phyloP scores from a whole-genome alignment of 2,329 filamentous ascomycete species.

The Stachybotrys chartarum region DNA sequence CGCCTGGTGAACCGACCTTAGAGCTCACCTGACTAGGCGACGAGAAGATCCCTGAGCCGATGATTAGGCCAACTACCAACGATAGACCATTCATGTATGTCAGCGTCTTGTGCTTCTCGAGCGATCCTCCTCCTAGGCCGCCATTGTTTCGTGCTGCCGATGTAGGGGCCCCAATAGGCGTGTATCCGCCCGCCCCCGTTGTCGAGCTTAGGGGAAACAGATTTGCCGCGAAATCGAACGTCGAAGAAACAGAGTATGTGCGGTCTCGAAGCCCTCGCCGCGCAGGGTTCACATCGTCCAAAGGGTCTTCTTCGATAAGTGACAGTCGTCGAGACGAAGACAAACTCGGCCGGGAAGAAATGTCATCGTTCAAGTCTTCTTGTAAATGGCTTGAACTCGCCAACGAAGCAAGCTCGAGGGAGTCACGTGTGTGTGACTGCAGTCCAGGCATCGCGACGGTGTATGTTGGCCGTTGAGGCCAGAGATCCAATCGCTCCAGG shows the following conservation, averaged over 20 bases:
- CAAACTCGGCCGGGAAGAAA: conserved; percentile 75
- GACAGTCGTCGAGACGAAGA: conserved; percentile 90
- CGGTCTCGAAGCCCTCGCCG: conserved; percentile 39
- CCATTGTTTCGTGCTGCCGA: conserved; percentile 38
- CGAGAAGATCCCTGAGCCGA: conserved; percentile 94
- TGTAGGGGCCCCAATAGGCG: conserved; percentile 73
- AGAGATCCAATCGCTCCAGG: not conserved
- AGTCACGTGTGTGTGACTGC: conserved; percentile 64
- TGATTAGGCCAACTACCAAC: conserved; percentile 85
- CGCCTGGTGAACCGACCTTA: conserved; percentile 86
- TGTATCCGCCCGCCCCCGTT: conserved; percentile 64
- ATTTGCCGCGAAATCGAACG: conserved; percentile 91
- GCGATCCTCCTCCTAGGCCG: conserved; percentile 62
- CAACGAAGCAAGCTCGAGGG: conserved; percentile 90
- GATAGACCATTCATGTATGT: conserved; percentile 92
- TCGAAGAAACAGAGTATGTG: conserved; percentile 84
- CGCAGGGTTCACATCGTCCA: conserved; percentile 50
- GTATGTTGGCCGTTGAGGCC: not conserved
- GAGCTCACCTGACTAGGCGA: conserved; percentile 88
- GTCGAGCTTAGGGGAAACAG: conserved; percentile 89
- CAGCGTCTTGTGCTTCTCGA: conserved; percentile 93
- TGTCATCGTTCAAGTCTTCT: conserved; percentile 53
- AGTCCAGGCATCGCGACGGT: conserved; percentile 6
- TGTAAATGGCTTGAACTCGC: conserved; percentile 67
- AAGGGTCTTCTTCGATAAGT: conserved; percentile 72